These are phyloP conservation scores for Lathyrus tuberosus DNA, from an alignment of 306 rosid genomes.

Conservation along the genomic window DNA sequence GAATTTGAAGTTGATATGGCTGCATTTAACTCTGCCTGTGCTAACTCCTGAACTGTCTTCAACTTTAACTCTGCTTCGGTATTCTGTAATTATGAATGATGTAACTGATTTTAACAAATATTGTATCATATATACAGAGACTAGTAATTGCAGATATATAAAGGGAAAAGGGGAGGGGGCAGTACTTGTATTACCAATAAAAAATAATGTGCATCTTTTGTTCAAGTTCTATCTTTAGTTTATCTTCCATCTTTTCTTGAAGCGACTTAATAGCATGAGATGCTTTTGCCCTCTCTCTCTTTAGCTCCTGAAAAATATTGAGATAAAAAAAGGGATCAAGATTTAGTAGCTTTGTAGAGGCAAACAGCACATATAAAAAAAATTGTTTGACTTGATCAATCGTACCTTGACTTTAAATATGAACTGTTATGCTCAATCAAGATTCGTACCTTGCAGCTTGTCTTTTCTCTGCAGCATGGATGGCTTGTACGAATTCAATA, in stretches of 20 bases:
- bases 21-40: slow-evolving; percentile 82
- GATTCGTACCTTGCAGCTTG: slow-evolving; percentile 82
- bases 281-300: no score
- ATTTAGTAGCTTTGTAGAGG: no score
- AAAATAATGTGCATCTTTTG: slow-evolving; percentile 62
- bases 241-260: no score
- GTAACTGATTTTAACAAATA: slow-evolving; percentile 39
- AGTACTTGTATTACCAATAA: slow-evolving; percentile 31
- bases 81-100: slow-evolving; percentile 61
- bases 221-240: slow-evolving; percentile 79
- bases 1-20: slow-evolving; percentile 75
- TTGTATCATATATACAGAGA: slow-evolving; percentile 33
- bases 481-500: slow-evolving; percentile 81
- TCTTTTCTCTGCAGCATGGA: slow-evolving; percentile 87
- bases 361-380: no score
- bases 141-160: slow-evolving; percentile 18
- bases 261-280: no score
- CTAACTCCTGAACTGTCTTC: slow-evolving; percentile 64
- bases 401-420: no score
- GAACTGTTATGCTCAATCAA: no score
- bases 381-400: no score
- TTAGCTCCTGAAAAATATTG: no score
- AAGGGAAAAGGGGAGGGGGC: slow-evolving; percentile 16
- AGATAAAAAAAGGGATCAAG: no score
- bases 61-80: slow-evolving; percentile 61